phyloP scores from a whole-genome alignment of 441 rosid species.

The Pelargonium australe region DNA sequence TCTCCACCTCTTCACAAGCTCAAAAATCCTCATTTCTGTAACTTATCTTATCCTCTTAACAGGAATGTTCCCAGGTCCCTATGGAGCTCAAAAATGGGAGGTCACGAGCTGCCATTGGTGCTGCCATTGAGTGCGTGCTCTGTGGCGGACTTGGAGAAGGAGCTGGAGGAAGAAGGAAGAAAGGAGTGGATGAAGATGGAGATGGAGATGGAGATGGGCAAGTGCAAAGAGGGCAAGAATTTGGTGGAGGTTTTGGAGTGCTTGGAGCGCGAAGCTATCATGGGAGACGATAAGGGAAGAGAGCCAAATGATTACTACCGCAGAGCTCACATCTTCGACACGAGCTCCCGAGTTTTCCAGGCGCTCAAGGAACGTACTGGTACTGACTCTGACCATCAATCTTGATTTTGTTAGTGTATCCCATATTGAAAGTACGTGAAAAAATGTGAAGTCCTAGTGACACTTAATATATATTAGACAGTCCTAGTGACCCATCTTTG shows the following conservation, averaged over 20 bases:
- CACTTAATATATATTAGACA: too few species aligned
- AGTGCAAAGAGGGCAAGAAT: conserved; percentile 24
- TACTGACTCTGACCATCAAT: conserved; percentile 3
- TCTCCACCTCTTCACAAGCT: too few species aligned
- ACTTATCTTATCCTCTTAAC: too few species aligned
- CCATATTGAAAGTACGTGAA: too few species aligned
- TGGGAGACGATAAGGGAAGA: too few species aligned
- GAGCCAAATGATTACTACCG: too few species aligned
- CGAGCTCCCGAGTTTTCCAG: conserved; percentile 23
- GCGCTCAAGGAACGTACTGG: conserved; percentile 36
- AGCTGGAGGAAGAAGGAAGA: conserved; percentile 29
- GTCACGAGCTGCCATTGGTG: neutral
- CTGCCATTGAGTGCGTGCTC: conserved; percentile 19
- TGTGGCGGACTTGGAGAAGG: conserved; percentile 22
- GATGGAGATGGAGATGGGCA: conserved; percentile 15
- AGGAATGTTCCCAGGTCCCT: neutral
- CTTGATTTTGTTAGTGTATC: neutral
- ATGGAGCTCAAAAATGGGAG: too few species aligned
- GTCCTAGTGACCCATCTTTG: neutral
- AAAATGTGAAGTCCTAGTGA: too few species aligned
- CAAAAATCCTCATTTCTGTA: too few species aligned
- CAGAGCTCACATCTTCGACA: too few species aligned
- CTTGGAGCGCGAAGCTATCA: too few species aligned
- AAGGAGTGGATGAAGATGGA: conserved; percentile 32
- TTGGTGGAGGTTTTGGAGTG: too few species aligned